A percentile compares a stretch with the other conserved stretches of the same genome.
phyloP scores from a whole-genome alignment of 495 filamentous ascomycete genomes.

The Annulohypoxylon stygium region DNA sequence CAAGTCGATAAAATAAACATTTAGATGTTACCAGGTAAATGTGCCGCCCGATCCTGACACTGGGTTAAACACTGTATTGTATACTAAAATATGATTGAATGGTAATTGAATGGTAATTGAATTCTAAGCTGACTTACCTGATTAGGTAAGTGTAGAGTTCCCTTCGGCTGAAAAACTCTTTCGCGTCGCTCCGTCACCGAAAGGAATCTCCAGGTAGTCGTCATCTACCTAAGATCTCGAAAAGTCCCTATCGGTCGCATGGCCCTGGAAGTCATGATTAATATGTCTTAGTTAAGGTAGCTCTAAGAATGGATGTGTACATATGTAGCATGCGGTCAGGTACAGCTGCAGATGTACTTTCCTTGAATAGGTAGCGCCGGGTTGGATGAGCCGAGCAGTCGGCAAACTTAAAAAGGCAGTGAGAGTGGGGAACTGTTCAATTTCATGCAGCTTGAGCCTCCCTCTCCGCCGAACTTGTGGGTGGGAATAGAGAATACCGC shows the following conservation, averaged over 20 bases:
- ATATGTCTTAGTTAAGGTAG: slow-evolving; percentile 9
- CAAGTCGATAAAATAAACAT: slow-evolving; percentile 1
- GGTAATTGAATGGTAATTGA: background rate
- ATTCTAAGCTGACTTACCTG: background rate
- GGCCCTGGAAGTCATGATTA: slow-evolving; percentile 1
- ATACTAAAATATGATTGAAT: background rate
- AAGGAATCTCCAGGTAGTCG: background rate
- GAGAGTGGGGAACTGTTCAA: slow-evolving; percentile 43
- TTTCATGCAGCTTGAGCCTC: slow-evolving; percentile 51
- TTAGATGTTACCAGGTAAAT: background rate
- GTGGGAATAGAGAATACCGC: slow-evolving; percentile 32
- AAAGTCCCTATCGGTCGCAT: slow-evolving; percentile 3
- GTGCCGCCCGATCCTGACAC: slow-evolving; percentile 1
- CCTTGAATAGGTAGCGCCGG: slow-evolving; percentile 41
- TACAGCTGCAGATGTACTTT: slow-evolving; percentile 44
- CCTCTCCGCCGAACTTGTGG: slow-evolving; percentile 33
- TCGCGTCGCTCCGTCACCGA: slow-evolving; percentile 9
- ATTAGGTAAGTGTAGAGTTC: slow-evolving; percentile 19
- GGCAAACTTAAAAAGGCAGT: slow-evolving; percentile 48
- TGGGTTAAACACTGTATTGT: slow-evolving; percentile 33
- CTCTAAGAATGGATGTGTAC: slow-evolving; percentile 15
- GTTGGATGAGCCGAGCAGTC: slow-evolving; percentile 48
- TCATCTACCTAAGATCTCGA: slow-evolving; percentile 9
- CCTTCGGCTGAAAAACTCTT: slow-evolving; percentile 7
- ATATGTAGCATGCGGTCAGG: slow-evolving; percentile 37